Conservation (phyloP, 352 stramenopile genomes). For the Phytophthora idaei region DNA sequence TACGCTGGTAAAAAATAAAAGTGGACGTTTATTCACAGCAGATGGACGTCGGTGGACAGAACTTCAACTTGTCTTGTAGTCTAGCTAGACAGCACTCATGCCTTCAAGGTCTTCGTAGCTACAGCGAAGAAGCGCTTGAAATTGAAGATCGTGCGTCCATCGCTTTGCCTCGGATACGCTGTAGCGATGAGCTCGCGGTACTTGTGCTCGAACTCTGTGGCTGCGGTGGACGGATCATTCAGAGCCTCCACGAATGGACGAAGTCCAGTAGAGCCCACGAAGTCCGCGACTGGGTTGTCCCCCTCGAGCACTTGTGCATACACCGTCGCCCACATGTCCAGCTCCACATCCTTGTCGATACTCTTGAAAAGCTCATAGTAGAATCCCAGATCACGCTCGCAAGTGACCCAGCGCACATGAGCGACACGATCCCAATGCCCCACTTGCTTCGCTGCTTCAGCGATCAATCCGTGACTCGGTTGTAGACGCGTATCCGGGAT, state of each 20-base stretch:
- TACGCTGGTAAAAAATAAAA: conserved; percentile 12
- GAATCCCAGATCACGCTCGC: conserved; percentile 56
- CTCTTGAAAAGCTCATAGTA: conserved; percentile 72
- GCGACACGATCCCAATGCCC: conserved; percentile 41
- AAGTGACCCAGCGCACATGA: conserved; percentile 66
- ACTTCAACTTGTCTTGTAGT: conserved; percentile 2
- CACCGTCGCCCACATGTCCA: conserved; percentile 67
- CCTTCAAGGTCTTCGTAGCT: conserved; percentile 19
- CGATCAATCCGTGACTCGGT: conserved; percentile 60
- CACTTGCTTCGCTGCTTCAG: conserved; percentile 48
- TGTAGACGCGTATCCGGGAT: conserved; percentile 3
- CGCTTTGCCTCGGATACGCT: conserved; percentile 58
- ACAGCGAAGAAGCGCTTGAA: conserved; percentile 75
- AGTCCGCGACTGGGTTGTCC: conserved; percentile 71
- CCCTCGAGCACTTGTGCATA: conserved; percentile 68
- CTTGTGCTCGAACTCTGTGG: conserved; percentile 45
- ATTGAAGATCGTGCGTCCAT: conserved; percentile 64
- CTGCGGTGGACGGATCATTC: conserved; percentile 28
- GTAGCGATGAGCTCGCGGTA: conserved; percentile 62
- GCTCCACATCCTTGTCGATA: conserved; percentile 8
- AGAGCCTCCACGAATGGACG: conserved; percentile 64
- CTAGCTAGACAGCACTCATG: not conserved
- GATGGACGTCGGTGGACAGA: conserved; percentile 6
- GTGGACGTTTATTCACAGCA: not conserved
- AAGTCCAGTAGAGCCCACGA: conserved; percentile 64